Evolutionary conservation across 225 moss, liverwort and hornwort species (phyloP).

Genomic region (Climacium dendroides): DNA sequence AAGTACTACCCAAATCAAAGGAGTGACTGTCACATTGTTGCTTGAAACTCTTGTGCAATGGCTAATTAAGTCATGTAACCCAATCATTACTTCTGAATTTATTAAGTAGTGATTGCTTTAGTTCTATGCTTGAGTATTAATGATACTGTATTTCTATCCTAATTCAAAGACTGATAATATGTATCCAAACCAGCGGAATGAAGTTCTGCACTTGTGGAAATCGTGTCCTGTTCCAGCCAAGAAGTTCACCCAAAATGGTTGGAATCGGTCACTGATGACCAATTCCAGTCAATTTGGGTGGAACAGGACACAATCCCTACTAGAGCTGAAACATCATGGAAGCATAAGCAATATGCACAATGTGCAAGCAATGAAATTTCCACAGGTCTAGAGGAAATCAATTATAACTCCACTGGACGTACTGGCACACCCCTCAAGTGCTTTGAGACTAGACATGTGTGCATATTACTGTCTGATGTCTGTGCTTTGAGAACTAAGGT

Average conservation of each 20-base stretch:
- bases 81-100: no score
- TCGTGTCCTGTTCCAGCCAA: neutral
- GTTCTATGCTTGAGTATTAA: neutral
- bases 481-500: neutral
- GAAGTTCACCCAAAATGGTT: neutral
- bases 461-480: neutral
- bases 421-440: neutral
- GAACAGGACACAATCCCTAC: neutral
- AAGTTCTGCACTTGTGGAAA: neutral
- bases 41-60: neutral
- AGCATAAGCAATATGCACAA: neutral
- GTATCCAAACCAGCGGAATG: neutral
- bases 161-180: neutral
- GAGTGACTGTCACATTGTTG: neutral
- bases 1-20: neutral
- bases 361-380: neutral
- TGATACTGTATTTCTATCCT: neutral
- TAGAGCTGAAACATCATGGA: neutral
- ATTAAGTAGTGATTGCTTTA: neutral
- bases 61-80: neutral
- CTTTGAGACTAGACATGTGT: neutral
- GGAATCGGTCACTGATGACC: neutral
- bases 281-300: neutral
- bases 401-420: neutral
- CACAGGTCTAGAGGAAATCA: neutral